Evolutionary conservation across 1,284 basidiomycete species (phyloP).

Genomic region (Puccinia novopanici): DNA sequence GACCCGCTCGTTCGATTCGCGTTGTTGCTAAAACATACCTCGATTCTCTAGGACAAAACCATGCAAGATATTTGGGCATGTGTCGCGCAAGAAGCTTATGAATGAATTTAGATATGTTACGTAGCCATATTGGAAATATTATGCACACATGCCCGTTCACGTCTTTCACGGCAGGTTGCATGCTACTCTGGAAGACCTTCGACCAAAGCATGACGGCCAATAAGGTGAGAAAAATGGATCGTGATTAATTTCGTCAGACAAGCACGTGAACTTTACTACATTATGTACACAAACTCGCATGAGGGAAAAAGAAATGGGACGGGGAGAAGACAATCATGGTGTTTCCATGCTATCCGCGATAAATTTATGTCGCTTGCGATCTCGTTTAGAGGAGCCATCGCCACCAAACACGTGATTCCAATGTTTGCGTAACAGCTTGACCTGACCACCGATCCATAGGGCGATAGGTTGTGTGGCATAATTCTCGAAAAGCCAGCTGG

Average conservation of each 20-base stretch:
- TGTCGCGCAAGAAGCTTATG: no score
- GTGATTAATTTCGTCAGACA: no score
- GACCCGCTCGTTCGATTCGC: background rate
- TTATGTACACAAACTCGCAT: background rate
- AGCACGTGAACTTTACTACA: no score
- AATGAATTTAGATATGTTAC: background rate
- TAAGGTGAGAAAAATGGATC: no score
- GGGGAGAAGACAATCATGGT: background rate
- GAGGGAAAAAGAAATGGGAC: background rate
- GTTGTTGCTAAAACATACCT: background rate
- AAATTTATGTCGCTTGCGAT: constrained; percentile 36
- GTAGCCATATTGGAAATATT: background rate
- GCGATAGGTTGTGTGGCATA: constrained; percentile 42
- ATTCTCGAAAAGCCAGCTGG: constrained; percentile 42
- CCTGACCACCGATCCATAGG: constrained; percentile 30
- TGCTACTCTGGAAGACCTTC: no score
- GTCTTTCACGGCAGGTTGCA: no score
- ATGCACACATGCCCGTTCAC: background rate
- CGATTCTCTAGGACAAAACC: background rate
- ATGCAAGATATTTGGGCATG: background rate
- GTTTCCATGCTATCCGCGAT: constrained; percentile 42
- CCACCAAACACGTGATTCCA: background rate
- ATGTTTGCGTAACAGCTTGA: constrained; percentile 27
- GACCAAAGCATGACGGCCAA: no score
- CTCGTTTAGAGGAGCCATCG: constrained; percentile 23